Percentiles rank a stretch among this genome's conserved stretches.
Evolutionary conservation across 768 basidiomycete species (phyloP).

Genomic region (Boletus barrowsii): DNA sequence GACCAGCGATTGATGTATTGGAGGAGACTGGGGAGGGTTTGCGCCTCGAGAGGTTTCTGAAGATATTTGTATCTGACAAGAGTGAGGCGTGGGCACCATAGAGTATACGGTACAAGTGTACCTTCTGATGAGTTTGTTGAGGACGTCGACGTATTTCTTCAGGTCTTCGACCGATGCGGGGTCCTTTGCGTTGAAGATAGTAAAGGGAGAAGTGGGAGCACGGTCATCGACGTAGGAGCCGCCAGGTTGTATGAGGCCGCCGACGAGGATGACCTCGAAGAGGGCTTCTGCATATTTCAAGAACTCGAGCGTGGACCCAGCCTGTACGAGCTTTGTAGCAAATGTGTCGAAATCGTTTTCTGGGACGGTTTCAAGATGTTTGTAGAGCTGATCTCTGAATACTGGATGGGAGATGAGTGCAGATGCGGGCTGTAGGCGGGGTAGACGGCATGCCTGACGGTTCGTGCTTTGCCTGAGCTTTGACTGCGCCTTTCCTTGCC

Average conservation of each 20-base stretch:
- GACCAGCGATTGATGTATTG: constrained; percentile 91
- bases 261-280: constrained; percentile 94
- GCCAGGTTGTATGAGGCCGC: constrained; percentile 94
- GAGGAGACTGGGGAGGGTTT: constrained; percentile 75
- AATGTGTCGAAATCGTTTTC: constrained; percentile 80
- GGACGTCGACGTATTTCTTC: constrained; percentile 90
- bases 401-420: constrained; percentile 42
- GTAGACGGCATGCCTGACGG: constrained; percentile 51
- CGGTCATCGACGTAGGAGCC: constrained; percentile 88
- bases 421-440: neutral
- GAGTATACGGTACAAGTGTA: constrained; percentile 29
- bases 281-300: constrained; percentile 97
- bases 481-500: constrained; percentile 89
- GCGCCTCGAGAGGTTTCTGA: constrained; percentile 91
- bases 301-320: constrained; percentile 89
- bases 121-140: constrained; percentile 96
- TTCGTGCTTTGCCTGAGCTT: constrained; percentile 93
- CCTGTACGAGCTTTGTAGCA: constrained; percentile 81
- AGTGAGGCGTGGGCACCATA: constrained; percentile 1
- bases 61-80: constrained; percentile 91
- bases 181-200: constrained; percentile 77
- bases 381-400: constrained; percentile 91
- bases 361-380: constrained; percentile 81
- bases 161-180: constrained; percentile 80
- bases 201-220: constrained; percentile 83